phyloP scores from a whole-genome alignment of 164 flowering plant species.

The Magnolia officinalis region DNA sequence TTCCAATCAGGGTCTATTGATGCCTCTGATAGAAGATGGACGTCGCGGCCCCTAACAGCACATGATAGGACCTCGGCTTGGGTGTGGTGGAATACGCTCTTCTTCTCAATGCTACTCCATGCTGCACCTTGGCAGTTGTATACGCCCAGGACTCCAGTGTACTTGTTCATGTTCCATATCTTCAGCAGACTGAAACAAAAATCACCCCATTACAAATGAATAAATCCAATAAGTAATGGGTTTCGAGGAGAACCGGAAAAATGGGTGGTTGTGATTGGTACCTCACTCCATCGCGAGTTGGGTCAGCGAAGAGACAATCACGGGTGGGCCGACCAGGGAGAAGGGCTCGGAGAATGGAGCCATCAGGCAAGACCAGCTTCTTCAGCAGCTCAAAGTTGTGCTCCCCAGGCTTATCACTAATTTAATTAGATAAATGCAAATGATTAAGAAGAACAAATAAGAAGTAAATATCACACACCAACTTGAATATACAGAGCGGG shows the following conservation, averaged over 20 bases:
- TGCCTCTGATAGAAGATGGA: conserved; percentile 61
- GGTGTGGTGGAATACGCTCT: conserved; percentile 66
- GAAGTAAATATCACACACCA: background rate
- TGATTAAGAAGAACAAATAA: background rate
- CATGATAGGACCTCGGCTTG: conserved; percentile 51
- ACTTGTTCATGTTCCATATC: conserved; percentile 98
- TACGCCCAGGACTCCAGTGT: conserved; percentile 79
- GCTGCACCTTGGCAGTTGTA: conserved; percentile 99
- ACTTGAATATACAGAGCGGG: background rate
- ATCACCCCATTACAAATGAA: background rate
- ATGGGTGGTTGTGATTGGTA: conserved; percentile 3
- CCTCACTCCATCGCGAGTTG: conserved; percentile 88
- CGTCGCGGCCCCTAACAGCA: conserved; percentile 54
- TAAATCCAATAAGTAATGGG: background rate
- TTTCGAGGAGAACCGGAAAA: background rate
- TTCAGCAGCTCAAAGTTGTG: conserved; percentile 78
- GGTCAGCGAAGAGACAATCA: conserved; percentile 83
- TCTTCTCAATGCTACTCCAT: conserved; percentile 64
- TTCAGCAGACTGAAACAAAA: conserved; percentile 60
- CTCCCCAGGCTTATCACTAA: conserved; percentile 93
- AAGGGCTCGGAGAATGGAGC: conserved; percentile 76
- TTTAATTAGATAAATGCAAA: background rate
- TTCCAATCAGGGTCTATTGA: conserved; percentile 49
- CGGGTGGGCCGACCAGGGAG: conserved; percentile 83
- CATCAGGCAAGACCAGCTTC: conserved; percentile 94